A percentile compares a stretch with the other conserved stretches of the same genome.
These are phyloP conservation scores for Chlamydomonas reinhardtii DNA, from an alignment of 163 green algal genomes.

Conservation along the genomic window DNA sequence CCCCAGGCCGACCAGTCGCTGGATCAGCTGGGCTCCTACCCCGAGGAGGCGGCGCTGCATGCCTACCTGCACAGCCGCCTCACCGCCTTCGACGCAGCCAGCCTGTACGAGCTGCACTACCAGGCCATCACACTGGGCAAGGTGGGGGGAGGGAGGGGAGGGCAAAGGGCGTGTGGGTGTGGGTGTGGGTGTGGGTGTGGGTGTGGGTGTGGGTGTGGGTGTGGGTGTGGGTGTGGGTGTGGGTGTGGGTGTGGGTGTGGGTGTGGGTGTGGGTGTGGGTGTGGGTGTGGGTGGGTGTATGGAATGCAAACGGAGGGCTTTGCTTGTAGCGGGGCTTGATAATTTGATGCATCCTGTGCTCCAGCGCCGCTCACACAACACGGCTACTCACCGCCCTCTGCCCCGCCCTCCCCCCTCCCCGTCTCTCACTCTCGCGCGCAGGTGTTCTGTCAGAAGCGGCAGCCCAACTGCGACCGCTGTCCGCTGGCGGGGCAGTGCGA, in stretches of 20 bases:
- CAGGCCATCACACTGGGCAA: slow-evolving; percentile 94
- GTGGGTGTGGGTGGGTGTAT: no score
- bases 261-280: no score
- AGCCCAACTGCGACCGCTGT: slow-evolving; percentile 84
- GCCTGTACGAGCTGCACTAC: slow-evolving; percentile 94
- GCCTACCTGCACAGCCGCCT: slow-evolving; percentile 73
- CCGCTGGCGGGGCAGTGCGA: slow-evolving; percentile 79
- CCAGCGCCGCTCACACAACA: no score
- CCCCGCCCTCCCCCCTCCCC: neutral
- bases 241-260: no score
- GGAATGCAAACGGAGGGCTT: no score
- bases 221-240: no score
- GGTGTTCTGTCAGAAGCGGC: slow-evolving; percentile 85
- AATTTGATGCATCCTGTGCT: no score
- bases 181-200: no score
- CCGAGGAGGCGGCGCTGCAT: slow-evolving; percentile 74
- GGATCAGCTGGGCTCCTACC: slow-evolving; percentile 85
- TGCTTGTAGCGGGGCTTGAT: no score
- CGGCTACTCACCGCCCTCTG: neutral
- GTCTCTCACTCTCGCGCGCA: slow-evolving; percentile 15
- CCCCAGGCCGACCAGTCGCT: slow-evolving; percentile 75
- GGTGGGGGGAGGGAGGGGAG: slow-evolving; percentile 41
- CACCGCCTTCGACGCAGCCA: slow-evolving; percentile 73
- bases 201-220: no score
- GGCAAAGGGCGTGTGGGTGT: no score